Conservation (phyloP, 495 filamentous ascomycete species). For the Penicillium samsonianum region DNA sequence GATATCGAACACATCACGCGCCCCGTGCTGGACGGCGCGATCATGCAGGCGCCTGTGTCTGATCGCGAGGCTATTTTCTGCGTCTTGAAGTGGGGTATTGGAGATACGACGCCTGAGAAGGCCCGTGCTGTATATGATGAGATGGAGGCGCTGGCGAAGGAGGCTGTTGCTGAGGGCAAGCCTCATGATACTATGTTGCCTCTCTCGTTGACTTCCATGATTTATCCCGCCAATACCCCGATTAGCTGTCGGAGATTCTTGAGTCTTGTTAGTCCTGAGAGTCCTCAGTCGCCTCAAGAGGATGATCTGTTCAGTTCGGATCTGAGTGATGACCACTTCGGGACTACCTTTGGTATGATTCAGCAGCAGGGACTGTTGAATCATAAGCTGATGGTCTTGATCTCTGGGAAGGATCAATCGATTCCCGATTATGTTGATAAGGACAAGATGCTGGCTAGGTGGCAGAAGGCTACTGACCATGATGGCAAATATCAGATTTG, state of each 20-base stretch:
- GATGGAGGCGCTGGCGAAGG: slow-evolving; percentile 32
- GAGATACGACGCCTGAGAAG: slow-evolving; percentile 22
- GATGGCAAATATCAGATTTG: slow-evolving; percentile 34
- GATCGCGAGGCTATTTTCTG: slow-evolving; percentile 66
- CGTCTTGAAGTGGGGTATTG: slow-evolving; percentile 27
- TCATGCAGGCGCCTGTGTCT: slow-evolving; percentile 74
- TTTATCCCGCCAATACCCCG: slow-evolving; percentile 45
- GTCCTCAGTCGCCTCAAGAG: slow-evolving; percentile 56
- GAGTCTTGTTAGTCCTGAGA: slow-evolving; percentile 58
- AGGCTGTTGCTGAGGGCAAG: slow-evolving; percentile 20
- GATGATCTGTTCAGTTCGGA: slow-evolving; percentile 92
- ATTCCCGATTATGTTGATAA: slow-evolving; percentile 67
- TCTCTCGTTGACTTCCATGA: slow-evolving; percentile 34
- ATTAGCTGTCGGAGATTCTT: slow-evolving; percentile 66
- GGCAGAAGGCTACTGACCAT: slow-evolving; percentile 58
- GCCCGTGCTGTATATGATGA: slow-evolving; percentile 27
- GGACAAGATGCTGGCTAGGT: slow-evolving; percentile 58
- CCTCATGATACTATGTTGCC: slow-evolving; percentile 37
- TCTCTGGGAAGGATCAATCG: slow-evolving; percentile 69
- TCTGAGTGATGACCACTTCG: slow-evolving; percentile 58
- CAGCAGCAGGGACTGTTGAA: slow-evolving; percentile 55
- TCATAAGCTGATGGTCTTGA: slow-evolving; percentile 50
- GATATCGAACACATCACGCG: slow-evolving; percentile 31
- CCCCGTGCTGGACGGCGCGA: slow-evolving; percentile 64
- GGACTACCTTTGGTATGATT: slow-evolving; percentile 63